A percentile compares a stretch with the other conserved stretches of the same genome.
Conservation (phyloP, 2,329 filamentous ascomycete genomes). For the Pseudonectria buxi region DNA sequence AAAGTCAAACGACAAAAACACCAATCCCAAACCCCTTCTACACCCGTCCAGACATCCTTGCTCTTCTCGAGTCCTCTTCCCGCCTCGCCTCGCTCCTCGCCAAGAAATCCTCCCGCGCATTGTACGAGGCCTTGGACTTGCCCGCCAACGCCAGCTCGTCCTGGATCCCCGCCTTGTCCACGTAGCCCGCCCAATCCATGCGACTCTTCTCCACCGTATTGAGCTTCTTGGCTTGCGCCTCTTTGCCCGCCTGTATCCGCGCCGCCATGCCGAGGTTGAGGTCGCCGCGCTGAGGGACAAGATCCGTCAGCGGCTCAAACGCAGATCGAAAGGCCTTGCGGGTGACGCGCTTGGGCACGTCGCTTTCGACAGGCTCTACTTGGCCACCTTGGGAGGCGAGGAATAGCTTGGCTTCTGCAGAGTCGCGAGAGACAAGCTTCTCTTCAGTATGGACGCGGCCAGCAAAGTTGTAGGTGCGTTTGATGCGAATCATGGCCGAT, state of each 20-base stretch:
- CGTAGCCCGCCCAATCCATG: constrained; percentile 67
- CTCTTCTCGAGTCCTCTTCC: constrained; percentile 53
- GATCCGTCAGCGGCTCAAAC: constrained; percentile 52
- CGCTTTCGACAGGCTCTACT: constrained; percentile 19
- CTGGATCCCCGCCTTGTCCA: constrained; percentile 64
- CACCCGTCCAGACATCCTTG: constrained; percentile 37
- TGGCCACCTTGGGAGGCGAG: constrained; percentile 43
- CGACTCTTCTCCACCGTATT: constrained; percentile 67
- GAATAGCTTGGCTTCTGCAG: constrained; percentile 59
- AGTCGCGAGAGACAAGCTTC: constrained; percentile 58
- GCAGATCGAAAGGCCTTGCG: constrained; percentile 52
- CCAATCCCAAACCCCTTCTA: constrained; percentile 11
- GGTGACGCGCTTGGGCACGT: constrained; percentile 37
- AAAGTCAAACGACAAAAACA: background rate
- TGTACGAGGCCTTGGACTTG: constrained; percentile 58
- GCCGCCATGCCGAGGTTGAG: constrained; percentile 51
- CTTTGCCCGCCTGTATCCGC: constrained; percentile 41
- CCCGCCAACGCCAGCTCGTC: constrained; percentile 61
- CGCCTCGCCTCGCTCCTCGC: constrained; percentile 56
- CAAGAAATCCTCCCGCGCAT: constrained; percentile 57
- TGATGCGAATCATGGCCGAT: constrained; percentile 52
- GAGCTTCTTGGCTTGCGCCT: constrained; percentile 54
- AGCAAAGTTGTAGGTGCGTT: constrained; percentile 68
- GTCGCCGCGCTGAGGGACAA: constrained; percentile 41
- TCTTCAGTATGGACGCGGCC: constrained; percentile 66